These are phyloP conservation scores for Nigrospora osmanthi DNA, from an alignment of 2,329 filamentous ascomycete species.

Conservation along the genomic window DNA sequence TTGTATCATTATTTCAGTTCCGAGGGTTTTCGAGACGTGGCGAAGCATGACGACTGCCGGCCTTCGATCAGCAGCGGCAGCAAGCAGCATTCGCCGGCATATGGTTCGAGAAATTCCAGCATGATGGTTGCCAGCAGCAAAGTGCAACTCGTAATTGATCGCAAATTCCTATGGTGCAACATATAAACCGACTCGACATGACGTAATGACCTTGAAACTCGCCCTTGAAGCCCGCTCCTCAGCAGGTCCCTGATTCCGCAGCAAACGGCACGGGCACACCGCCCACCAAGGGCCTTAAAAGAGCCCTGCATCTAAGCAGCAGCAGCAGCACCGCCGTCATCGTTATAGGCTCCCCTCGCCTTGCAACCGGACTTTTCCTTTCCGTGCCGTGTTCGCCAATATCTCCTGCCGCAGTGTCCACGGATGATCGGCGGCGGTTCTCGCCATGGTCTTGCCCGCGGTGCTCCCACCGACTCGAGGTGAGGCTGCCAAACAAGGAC, in stretches of 20 bases:
- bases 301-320: not conserved
- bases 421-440: no score
- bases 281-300: not conserved
- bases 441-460: no score
- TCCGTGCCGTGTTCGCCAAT: no score
- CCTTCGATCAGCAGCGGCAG: slow-evolving; percentile 12
- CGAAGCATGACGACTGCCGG: slow-evolving; percentile 25
- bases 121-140: slow-evolving; percentile 20
- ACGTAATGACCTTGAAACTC: slow-evolving; percentile 1
- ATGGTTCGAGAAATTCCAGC: slow-evolving; percentile 25
- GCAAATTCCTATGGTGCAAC: slow-evolving; percentile 28
- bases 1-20: slow-evolving; percentile 27
- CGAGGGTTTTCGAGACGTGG: slow-evolving; percentile 24
- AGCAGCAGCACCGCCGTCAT: not conserved
- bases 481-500: no score
- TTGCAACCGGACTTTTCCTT: no score
- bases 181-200: slow-evolving; percentile 10
- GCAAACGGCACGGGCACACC: not conserved
- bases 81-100: slow-evolving; percentile 16
- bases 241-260: not conserved
- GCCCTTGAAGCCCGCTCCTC: not conserved
- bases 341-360: not conserved
- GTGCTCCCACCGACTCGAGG: no score
- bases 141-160: slow-evolving; percentile 29
- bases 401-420: no score